Evolutionary conservation across 106 monocot species (phyloP).

Genomic region (Gastrodia elata): DNA sequence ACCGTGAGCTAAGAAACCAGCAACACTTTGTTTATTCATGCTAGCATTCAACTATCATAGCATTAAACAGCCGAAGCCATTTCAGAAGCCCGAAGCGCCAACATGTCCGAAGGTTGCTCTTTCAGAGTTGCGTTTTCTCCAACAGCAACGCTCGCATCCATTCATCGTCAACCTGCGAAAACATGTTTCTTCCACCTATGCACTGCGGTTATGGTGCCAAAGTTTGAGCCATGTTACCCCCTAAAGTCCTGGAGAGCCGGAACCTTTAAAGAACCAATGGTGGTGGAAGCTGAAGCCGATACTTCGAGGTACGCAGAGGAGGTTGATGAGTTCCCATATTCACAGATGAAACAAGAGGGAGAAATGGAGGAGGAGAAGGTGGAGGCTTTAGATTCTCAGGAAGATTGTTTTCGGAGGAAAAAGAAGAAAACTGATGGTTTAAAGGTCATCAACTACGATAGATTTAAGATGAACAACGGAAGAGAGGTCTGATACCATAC

Average conservation of each 20-base stretch:
- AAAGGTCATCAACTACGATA: conserved; percentile 1
- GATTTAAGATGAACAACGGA: conserved; percentile 8
- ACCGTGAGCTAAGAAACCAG: too few relatives aligned
- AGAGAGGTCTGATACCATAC: background rate
- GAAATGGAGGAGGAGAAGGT: background rate
- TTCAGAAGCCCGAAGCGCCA: background rate
- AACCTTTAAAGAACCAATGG: background rate
- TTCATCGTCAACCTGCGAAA: background rate
- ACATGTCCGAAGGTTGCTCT: background rate
- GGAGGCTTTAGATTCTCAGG: background rate
- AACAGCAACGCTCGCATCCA: background rate
- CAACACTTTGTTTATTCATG: too few relatives aligned
- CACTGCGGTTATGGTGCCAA: background rate
- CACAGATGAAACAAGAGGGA: background rate
- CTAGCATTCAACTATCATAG: too few relatives aligned
- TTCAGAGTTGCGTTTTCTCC: background rate
- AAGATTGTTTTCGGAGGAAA: background rate
- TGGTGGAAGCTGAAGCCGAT: background rate
- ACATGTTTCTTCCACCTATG: background rate
- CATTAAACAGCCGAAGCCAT: too few relatives aligned
- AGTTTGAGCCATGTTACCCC: background rate
- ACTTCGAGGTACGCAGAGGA: background rate
- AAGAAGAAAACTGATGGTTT: conserved; percentile 5
- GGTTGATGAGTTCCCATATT: background rate
- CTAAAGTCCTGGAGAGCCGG: background rate